Evolutionary conservation across 768 basidiomycete genomes (phyloP).

Genomic region (Rhodotorula taiwanensis): DNA sequence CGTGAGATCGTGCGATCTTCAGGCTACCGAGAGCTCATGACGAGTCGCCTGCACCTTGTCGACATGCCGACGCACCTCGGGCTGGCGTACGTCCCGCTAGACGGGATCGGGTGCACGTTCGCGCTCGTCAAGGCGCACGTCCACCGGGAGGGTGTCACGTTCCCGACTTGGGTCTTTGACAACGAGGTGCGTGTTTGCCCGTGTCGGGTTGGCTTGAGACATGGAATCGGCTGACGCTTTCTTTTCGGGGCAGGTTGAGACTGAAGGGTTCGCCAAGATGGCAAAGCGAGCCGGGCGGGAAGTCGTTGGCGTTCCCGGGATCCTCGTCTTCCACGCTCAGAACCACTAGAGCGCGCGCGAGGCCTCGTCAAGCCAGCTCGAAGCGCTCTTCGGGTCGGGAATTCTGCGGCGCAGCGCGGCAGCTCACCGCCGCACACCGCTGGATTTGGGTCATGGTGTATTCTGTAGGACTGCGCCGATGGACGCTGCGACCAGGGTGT

Average conservation of each 20-base stretch:
- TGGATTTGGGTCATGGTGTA: too few species aligned
- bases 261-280: slow-evolving; percentile 20
- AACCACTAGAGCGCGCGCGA: too few species aligned
- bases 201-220: too few species aligned
- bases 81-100: slow-evolving; percentile 22
- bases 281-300: slow-evolving; percentile 20
- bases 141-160: slow-evolving; percentile 23
- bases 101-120: slow-evolving; percentile 26
- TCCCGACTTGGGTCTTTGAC: slow-evolving; percentile 25
- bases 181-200: slow-evolving; percentile 16
- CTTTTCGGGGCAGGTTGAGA: slow-evolving; percentile 15
- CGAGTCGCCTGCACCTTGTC: slow-evolving; percentile 17
- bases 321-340: slow-evolving; percentile 20
- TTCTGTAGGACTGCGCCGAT: too few species aligned
- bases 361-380: too few species aligned
- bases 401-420: too few species aligned
- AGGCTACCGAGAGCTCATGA: slow-evolving; percentile 25
- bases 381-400: too few species aligned
- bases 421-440: too few species aligned
- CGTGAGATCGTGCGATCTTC: too few species aligned
- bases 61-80: slow-evolving; percentile 30
- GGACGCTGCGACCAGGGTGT: too few species aligned
- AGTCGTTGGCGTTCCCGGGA: slow-evolving; percentile 22
- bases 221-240: too few species aligned
- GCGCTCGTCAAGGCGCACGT: slow-evolving; percentile 30